Conservation (phyloP, 768 basidiomycete genomes). For the Trichaptum fuscoviolaceum region DNA sequence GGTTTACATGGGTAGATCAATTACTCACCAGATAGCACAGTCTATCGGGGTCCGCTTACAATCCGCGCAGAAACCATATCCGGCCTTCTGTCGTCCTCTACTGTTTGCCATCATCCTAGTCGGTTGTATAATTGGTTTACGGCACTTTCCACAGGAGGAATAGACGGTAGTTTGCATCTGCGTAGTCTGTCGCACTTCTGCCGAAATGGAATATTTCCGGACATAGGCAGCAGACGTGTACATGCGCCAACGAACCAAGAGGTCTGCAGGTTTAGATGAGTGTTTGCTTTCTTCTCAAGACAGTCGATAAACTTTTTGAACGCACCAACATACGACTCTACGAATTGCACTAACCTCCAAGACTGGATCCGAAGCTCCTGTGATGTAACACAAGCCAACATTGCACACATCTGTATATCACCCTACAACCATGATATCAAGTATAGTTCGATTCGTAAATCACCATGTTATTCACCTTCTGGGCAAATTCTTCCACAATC, state of each 20-base stretch:
- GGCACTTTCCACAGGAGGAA: slow-evolving; percentile 62
- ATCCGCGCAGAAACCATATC: slow-evolving; percentile 47
- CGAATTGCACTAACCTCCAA: slow-evolving; percentile 42
- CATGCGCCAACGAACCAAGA: slow-evolving; percentile 55
- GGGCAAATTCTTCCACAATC: slow-evolving; percentile 55
- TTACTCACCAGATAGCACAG: slow-evolving; percentile 71
- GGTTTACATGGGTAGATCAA: background rate
- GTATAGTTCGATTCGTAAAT: slow-evolving; percentile 3
- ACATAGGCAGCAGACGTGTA: slow-evolving; percentile 69
- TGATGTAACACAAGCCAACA: slow-evolving; percentile 58
- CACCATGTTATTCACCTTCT: slow-evolving; percentile 38
- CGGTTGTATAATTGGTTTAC: slow-evolving; percentile 50
- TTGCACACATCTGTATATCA: slow-evolving; percentile 75
- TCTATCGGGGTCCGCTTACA: slow-evolving; percentile 44
- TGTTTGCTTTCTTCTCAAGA: background rate
- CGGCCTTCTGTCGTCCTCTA: slow-evolving; percentile 31
- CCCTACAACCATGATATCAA: slow-evolving; percentile 40
- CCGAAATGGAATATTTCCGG: slow-evolving; percentile 53
- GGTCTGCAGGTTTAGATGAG: slow-evolving; percentile 37
- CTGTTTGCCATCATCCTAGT: slow-evolving; percentile 3
- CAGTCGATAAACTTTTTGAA: slow-evolving; percentile 5
- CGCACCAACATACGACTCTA: slow-evolving; percentile 73
- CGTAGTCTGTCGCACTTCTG: slow-evolving; percentile 50
- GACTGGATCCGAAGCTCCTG: slow-evolving; percentile 48
- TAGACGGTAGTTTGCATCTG: slow-evolving; percentile 72